phyloP scores from a whole-genome alignment of 305 asterid genomes.

The Rubia balearica region DNA sequence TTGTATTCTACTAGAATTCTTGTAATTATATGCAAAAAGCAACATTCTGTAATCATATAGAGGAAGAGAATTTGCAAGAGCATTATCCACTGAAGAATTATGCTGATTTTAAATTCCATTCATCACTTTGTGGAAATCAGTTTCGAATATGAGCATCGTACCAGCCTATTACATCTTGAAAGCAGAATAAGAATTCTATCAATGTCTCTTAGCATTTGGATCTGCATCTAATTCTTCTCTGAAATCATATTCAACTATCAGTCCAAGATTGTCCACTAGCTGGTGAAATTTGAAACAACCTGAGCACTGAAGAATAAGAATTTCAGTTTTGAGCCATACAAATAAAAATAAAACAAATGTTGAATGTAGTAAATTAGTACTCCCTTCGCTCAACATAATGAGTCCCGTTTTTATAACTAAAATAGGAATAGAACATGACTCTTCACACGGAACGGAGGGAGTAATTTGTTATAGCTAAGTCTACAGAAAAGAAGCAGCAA shows the following conservation, averaged over 20 bases:
- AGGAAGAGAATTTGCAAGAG: conserved; percentile 24
- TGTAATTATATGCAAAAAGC: conserved; percentile 22
- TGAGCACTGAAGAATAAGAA: conserved; percentile 57
- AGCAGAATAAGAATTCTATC: neutral
- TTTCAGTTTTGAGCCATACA: conserved; percentile 1
- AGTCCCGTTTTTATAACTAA: neutral
- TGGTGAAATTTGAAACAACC: conserved; percentile 85
- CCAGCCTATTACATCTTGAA: neutral
- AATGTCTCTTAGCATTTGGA: conserved; percentile 38
- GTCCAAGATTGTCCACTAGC: conserved; percentile 93
- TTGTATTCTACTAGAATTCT: conserved; percentile 35
- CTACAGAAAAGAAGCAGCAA: neutral
- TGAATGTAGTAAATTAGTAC: neutral
- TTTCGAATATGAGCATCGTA: conserved; percentile 2
- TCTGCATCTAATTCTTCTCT: conserved; percentile 45
- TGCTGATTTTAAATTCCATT: conserved; percentile 7
- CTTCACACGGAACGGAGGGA: neutral
- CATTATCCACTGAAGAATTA: conserved; percentile 14
- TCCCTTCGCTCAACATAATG: neutral
- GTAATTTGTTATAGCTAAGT: conserved; percentile 7
- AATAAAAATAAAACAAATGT: conserved; percentile 3
- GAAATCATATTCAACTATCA: conserved; percentile 69
- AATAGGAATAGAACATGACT: neutral
- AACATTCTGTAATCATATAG: conserved; percentile 24
- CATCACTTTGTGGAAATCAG: neutral